Evolutionary conservation across 352 stramenopile genomes (phyloP), one percentile per base, ranked within the genome.

Genomic region (Phytophthora pistaciae): DNA sequence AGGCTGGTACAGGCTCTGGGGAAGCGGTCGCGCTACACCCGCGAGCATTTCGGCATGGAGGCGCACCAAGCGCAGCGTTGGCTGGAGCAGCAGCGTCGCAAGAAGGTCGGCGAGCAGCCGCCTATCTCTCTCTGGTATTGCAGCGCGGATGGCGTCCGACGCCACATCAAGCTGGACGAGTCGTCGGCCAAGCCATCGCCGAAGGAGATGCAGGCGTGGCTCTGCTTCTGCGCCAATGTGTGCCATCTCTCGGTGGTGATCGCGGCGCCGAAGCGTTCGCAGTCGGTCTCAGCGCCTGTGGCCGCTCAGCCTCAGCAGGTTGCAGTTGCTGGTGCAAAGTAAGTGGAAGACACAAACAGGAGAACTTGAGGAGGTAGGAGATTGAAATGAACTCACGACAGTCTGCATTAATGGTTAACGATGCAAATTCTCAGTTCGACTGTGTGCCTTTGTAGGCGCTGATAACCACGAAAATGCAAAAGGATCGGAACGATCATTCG

Each of bases 151-250:
- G 77, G 83, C 44, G 65, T 68, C 9, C 72, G 75, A 29, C 62
- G 56, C 8, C 61, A 56, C 21, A 36, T 84, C 8, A 25, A 78
- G 11, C 49, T 78, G 20, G 33, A 64, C n/a, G 16, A 65, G 14
- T 29, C 50, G 18, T 52, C 55, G 33, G 10, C 66, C 21, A 65
- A 70, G 50, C 49, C 63, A 18, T 54, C 61, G 4, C n/a, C 61
- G 5, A 62, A 75, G 53, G 58, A 82, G 3, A 66, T 44, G 61
- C 49, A 81, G 61, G 68, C 82, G 25, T 92, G 85, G 85, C 77
- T 92, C 18, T 88, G 81, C 74, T 91, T 92, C 56, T 92, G 83
- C 61, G 81, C 81, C 3, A 91, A 91, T 49, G 79, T 88, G 20
- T 81, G 82, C 63, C 85, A 91, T 67, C 67, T 92, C 25, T 87